Base-by-base conservation (phyloP, 2,329 filamentous ascomycete species). In the Xylaria sp. region DNA sequence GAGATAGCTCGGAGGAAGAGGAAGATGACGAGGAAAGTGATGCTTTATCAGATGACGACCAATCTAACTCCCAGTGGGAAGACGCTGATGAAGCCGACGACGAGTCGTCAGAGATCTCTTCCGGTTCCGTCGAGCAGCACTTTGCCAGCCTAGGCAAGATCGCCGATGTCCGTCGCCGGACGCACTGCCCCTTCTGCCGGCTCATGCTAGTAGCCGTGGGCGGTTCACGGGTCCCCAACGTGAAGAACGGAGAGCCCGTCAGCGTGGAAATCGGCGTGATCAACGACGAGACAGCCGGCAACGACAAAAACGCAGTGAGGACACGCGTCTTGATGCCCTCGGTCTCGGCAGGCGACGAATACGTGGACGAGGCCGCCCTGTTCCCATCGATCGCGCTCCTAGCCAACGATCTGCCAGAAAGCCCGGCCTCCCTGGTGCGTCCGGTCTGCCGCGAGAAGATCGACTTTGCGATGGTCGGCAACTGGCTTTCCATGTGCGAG, bases 131-230 rank as follows among this genome's bases (percentile, higher is more conserved):
- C 22, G 50, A 33, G 17, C 56, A 50, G 31, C 15, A 38, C 33
- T 60, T 55, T 17, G 44, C 57, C 31, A 33, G 38, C n/a, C 50
- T 65, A 20, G 62, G 62, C 49, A 56, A 36, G 7, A 60, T 65
- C 62, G 22, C 42, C 7, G 49, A 60, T 20, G 56, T 65, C 6
- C 62, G 62, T 5, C 60, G 25, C n/a, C 42, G 56, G 1, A 45
- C 33, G 5, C 38, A 61, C 62, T 65, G 56, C 31, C 62, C 62
- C 42, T 65, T 65, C 62, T 65, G 62, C 50, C 62, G 62, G 3
- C 62, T 65, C 39, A 39, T 55, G 4, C 17, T 65, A 0, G 49
- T 31, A 13, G 62, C 62, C 31, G 49, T 65, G 3, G 62, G 62
- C 22, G 62, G 55, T 1, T 10, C 55, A 4, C 39, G 55, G 29